Evolutionary conservation across 208 protist species (phyloP), one percentile per base, ranked within the genome.

Genomic region (Acanthamoeba lenticulata): DNA sequence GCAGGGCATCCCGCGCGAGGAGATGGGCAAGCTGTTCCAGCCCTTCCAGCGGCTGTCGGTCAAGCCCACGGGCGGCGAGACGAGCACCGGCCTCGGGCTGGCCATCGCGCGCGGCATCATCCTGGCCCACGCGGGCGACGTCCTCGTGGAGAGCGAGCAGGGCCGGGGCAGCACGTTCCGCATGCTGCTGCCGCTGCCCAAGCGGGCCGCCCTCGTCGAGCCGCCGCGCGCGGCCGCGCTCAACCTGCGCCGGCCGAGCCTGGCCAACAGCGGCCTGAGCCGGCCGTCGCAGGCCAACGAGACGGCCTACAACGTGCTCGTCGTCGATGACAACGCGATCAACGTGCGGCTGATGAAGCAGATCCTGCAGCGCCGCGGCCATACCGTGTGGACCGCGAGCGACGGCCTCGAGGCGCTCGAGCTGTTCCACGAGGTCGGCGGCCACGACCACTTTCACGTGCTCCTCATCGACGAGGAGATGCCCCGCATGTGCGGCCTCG

Each of bases 391-490:
- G n/a, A 74, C 65, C 11, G 65, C 65, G 2, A 42, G 65, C 19
- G 65, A 74, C 36, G 11, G 65, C 32, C 5, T 40, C 1, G 65
- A 74, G 36, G 65, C 65, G 36, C 65, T 74, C 21, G 65, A 74
- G 29, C 24, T 74, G 36, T 74, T 74, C 65, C 65, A 74, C 65
- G 24, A 34, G 29, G 7, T 40, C 21, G 65, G 65, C 65, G 65
- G 65, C 3, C 65, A 74, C 36, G 36, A 74, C 1, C 9, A 13
- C 65, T 74, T 74, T 29, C 65, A 74, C n/a, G 29, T 74, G 0
- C 65, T 74, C 21, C 65, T 74, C n/a, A 74, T 74, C 65, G 65
- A 74, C 36, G 65, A 74, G 65, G 65, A 74, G 36, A 74, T 74
- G 65, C 65, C 65, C 15, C n/a, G 65, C 11, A 74, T 74, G 65